Evolutionary conservation across 2,329 filamentous ascomycete genomes (phyloP), one percentile per base, ranked within the genome.

Genomic region (Ilyonectria destructans): DNA sequence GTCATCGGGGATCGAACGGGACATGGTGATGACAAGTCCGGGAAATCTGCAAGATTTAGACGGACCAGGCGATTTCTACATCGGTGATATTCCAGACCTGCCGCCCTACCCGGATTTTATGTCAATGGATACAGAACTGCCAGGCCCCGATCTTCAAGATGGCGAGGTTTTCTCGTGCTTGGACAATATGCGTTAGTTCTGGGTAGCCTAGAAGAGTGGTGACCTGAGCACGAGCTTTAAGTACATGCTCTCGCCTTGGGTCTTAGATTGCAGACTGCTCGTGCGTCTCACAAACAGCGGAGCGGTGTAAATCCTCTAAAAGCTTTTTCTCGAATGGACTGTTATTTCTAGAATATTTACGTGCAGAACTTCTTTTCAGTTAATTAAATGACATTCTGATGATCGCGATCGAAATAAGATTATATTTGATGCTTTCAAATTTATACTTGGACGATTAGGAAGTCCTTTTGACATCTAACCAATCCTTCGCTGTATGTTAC

Each of bases 91-190:
- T 8, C 19, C 37, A 8, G 62, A 59, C 21, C 19, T 46, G 6
- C 33, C 51, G 19, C 26, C 37, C 21, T 23, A 48, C 21, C 15
- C 46, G 3, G 57, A 65, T 54, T 46, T 51, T 13, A 59, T 59
- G 56, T 40, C 46, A 17, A 59, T 65, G 29, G 62, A 59, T 55
- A n/a, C 33, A 4, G 55, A 65, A 31, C 35, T 59, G 12, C 40
- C 62, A 4, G 48, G 31, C 12, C 21, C 45, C 9, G 48, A 65
- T 35, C 15, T 65, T 12, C 58, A 49, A n/a, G 48, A 19, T 15
- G 23, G 55, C 21, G 33, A 59, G 15, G 43, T 49, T 48, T 59
- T 59, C 43, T 59, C 17, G 6, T 48, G 46, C 10, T 21, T 59
- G 13, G 56, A 59, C 15, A 17, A 48, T 23, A 49, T 59, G 26